Evolutionary conservation across 768 basidiomycete genomes (phyloP).

Genomic region (Pleurotus tuoliensis): DNA sequence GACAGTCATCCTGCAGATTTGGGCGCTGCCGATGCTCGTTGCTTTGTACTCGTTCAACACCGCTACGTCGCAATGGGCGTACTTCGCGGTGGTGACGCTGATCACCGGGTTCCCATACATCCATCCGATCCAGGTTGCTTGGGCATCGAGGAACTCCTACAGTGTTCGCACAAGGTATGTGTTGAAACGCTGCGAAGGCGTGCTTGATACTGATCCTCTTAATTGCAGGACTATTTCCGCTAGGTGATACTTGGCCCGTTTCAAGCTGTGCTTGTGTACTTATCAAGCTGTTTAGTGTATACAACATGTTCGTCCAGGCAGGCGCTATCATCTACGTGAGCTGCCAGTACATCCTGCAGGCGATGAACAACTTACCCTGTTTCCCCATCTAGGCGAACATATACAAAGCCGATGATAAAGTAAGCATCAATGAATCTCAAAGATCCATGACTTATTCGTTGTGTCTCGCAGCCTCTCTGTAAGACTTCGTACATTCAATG

Average conservation of each 20-base stretch:
- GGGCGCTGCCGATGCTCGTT: slow-evolving; percentile 60
- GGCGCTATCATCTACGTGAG: slow-evolving; percentile 45
- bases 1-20: slow-evolving; percentile 51
- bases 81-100: slow-evolving; percentile 49
- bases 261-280: too few species aligned
- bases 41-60: slow-evolving; percentile 48
- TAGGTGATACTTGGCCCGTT: slow-evolving; percentile 13
- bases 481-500: slow-evolving; percentile 8
- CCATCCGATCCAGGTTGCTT: slow-evolving; percentile 49
- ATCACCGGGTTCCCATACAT: slow-evolving; percentile 55
- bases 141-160: slow-evolving; percentile 58
- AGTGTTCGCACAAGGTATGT: slow-evolving; percentile 52
- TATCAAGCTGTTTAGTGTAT: slow-evolving; percentile 27
- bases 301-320: slow-evolving; percentile 66
- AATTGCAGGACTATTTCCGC: slow-evolving; percentile 36
- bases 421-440: slow-evolving; percentile 11
- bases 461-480: slow-evolving; percentile 28
- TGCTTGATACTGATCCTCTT: background rate
- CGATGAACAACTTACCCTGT: background rate
- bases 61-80: slow-evolving; percentile 51
- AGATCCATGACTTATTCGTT: background rate
- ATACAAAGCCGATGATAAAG: slow-evolving; percentile 49
- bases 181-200: background rate
- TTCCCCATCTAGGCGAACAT: slow-evolving; percentile 41
- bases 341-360: slow-evolving; percentile 1